Percentiles rank a stretch among this genome's conserved stretches.
phyloP scores from a whole-genome alignment of 177 flowering plant species.

The Vitis hybrid region DNA sequence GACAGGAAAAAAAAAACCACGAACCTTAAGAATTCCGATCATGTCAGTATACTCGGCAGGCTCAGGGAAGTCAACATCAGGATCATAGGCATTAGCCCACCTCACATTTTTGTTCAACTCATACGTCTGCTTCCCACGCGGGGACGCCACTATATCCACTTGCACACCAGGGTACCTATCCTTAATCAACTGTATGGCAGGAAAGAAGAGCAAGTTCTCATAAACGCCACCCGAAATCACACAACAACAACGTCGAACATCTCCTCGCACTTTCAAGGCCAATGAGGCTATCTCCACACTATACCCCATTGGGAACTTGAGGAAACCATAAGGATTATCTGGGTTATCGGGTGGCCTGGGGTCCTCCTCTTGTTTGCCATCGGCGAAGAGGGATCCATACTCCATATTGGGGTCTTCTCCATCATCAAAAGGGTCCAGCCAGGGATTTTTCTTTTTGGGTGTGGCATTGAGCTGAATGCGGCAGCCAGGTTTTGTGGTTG shows the following conservation, averaged over 20 bases:
- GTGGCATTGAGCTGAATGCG: constrained; percentile 15
- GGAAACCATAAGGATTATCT: constrained; percentile 76
- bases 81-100: constrained; percentile 78
- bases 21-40: constrained; percentile 77
- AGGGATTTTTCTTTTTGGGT: constrained; percentile 62
- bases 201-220: constrained; percentile 81
- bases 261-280: constrained; percentile 71
- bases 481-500: constrained; percentile 16
- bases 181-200: constrained; percentile 77
- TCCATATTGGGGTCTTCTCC: constrained; percentile 81
- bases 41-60: constrained; percentile 84
- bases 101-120: constrained; percentile 93
- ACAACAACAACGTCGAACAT: constrained; percentile 84
- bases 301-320: constrained; percentile 77
- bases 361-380: constrained; percentile 91
- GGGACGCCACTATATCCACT: constrained; percentile 59
- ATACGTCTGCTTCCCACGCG: constrained; percentile 77
- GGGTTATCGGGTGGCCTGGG: constrained; percentile 78
- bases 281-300: constrained; percentile 69
- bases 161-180: constrained; percentile 93
- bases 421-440: constrained; percentile 83
- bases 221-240: constrained; percentile 81
- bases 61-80: constrained; percentile 68
- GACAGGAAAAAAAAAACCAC: background rate
- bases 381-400: constrained; percentile 59